These are phyloP conservation scores for Cercospora sp. DNA, from an alignment of 2,329 filamentous ascomycete genomes.

Conservation along the genomic window DNA sequence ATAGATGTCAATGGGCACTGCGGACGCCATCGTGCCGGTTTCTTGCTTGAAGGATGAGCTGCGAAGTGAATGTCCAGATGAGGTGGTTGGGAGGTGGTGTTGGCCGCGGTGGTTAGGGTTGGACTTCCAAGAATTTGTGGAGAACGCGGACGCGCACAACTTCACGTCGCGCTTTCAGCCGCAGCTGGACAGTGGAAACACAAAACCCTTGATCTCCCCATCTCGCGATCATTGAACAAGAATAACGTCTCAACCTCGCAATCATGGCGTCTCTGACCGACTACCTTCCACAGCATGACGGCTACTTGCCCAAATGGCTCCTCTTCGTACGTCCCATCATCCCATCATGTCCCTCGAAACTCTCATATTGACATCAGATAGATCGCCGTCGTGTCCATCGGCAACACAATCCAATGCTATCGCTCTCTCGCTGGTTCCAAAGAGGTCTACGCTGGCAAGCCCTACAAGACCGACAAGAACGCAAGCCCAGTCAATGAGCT, in stretches of 20 bases:
- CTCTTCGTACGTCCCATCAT: slow-evolving; percentile 55
- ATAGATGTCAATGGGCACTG: slow-evolving; percentile 31
- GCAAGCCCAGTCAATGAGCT: slow-evolving; percentile 66
- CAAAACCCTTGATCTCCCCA: not conserved
- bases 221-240: not conserved
- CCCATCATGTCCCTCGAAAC: slow-evolving; percentile 8
- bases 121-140: slow-evolving; percentile 5
- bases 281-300: slow-evolving; percentile 50
- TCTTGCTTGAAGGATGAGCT: not conserved
- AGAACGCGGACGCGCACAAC: slow-evolving; percentile 6
- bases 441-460: slow-evolving; percentile 78
- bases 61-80: not conserved
- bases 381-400: slow-evolving; percentile 79
- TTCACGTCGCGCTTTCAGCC: not conserved
- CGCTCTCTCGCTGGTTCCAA: slow-evolving; percentile 75
- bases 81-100: slow-evolving; percentile 2
- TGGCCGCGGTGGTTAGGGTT: not conserved
- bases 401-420: slow-evolving; percentile 85
- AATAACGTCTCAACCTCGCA: not conserved
- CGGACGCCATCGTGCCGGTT: slow-evolving; percentile 22
- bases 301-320: slow-evolving; percentile 65
- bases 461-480: slow-evolving; percentile 32
- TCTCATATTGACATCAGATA: slow-evolving; percentile 42
- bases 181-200: not conserved
- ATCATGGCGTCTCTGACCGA: slow-evolving; percentile 35